Evolutionary conservation across 352 stramenopile species (phyloP), one percentile per base, ranked within the genome.

Genomic region (Phytophthora quininea): DNA sequence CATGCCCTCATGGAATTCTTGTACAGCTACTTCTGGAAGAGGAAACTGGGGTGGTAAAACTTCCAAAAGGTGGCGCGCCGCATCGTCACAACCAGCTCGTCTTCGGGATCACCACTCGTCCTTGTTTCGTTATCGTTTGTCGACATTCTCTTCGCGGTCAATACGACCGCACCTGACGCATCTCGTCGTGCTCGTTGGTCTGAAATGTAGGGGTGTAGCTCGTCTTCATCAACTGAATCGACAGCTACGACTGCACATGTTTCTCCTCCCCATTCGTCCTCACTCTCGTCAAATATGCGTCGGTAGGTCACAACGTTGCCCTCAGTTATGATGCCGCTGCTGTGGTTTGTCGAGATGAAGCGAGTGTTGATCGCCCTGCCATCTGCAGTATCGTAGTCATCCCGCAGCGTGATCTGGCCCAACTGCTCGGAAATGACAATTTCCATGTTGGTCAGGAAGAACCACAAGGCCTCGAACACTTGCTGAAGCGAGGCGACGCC

Each of bases 391-490:
- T 77, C 71, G 43, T 82, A 72, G 51, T 77, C 67, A 5, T 84
- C 76, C 11, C 73, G 70, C 46, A 82, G 60, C 51, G 75, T 77
- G 24, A 79, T 55, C n/a, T 69, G 63, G 0, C 69, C 74, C 3
- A 81, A 40, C 5, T 67, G 54, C 51, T 85, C 74, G 1, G 71
- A 79, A 24, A 77, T 66, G 42, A 61, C 62, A 53, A 85, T 82
- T 50, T 85, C 74, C 52, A 81, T 77, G 45, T 83, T 80, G 31
- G 38, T 42, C 35, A 69, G 56, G 48, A 68, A 79, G 30, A 73
- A 79, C 27, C 59, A 51, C 8, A 74, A 50, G 10, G 62, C 65
- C 9, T 85, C 72, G 29, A 62, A 82, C 14, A 85, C 71, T 56
- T 79, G 58, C 11, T 67, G 43, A 11, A 85, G 54, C 0, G 68